Evolutionary conservation across 1,284 basidiomycete genomes (phyloP), one percentile per base, ranked within the genome.

Genomic region (Prillingera fragicola): DNA sequence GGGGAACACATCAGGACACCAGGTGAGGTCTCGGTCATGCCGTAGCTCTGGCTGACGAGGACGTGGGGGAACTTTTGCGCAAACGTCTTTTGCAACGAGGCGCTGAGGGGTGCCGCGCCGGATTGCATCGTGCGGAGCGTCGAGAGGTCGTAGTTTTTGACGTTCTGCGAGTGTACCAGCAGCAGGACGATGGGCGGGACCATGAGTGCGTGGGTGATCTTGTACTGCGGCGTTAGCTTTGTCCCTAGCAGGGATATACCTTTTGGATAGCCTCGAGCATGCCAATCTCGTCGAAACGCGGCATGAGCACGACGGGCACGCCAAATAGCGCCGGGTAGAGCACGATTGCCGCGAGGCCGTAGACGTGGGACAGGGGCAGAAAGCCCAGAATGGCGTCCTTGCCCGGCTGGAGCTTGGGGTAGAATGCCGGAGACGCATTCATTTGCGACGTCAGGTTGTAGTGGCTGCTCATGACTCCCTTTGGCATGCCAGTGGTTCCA

Each of bases 171-270:
- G 48, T 74, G 52, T 15, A 69, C 47, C 37, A 73, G 52, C 13
- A 58, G 56, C 27, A 94, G 80, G 5, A 90, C 73, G 35, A 95
- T 81, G 0, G 90, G 90, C 0, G 91, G 90, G 0, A 94, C 90
- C 32, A 92, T 75, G 7, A 88, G 71, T 1, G 77, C 62, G 28
- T 72, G 67, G 0, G 83, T 84, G 41, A 82, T 75, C 43, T 75
- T 77, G 71, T 85, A 86, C 52, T 76, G 75, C 55, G 82, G 76
- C 33, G 14, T 34, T 4, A 42, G 35, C 21, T 1, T 15, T n/a
- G 23, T 7, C 5, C 9, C 23, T n/a, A n/a, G n/a, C n/a, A n/a
- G n/a, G n/a, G n/a, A n/a, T n/a, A n/a, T n/a, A 77, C 74, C 23
- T 74, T 73, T 60, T 85, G 83, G 56, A 87, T 89, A 22, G 75